Conservation (phyloP, 2,329 filamentous ascomycete genomes). For the Waltergamsia citrina region DNA sequence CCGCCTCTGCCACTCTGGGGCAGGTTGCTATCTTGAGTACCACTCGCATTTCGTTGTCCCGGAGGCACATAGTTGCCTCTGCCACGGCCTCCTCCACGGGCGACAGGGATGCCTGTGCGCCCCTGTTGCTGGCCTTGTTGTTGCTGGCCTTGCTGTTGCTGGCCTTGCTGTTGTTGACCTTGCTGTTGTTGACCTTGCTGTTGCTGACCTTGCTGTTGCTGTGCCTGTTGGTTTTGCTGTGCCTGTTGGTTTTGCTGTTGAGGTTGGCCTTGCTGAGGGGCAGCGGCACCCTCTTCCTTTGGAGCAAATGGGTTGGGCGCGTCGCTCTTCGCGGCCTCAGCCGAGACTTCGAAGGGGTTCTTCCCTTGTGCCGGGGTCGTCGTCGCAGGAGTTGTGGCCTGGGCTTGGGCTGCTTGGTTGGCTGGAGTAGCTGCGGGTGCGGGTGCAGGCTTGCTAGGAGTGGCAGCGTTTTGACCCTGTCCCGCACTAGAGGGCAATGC, state of each 20-base stretch:
- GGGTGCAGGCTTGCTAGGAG: constrained; percentile 12
- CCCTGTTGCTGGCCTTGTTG: constrained; percentile 11
- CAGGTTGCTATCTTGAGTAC: constrained; percentile 23
- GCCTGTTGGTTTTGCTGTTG: constrained; percentile 6
- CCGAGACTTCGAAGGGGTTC: constrained; percentile 21
- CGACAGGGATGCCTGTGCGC: constrained; percentile 29
- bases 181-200: constrained; percentile 4
- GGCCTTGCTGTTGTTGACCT: constrained; percentile 8
- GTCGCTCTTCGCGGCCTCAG: constrained; percentile 7
- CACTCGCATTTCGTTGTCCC: constrained; percentile 22
- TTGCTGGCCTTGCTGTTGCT: constrained; percentile 10
- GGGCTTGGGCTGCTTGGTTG: constrained; percentile 8
- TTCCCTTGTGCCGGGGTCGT: constrained; percentile 7
- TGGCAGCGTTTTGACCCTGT: constrained; percentile 26
- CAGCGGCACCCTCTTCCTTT: constrained; percentile 10
- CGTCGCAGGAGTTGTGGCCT: not conserved
- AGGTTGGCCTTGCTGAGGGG: constrained; percentile 6
- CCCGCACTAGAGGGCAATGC: too few relatives aligned
- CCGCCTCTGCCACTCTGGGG: constrained; percentile 21
- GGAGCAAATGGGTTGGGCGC: constrained; percentile 17
- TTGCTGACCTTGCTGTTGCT: constrained; percentile 7
- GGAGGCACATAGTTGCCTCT: constrained; percentile 24
- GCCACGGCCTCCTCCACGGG: constrained; percentile 29
- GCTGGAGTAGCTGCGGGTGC: constrained; percentile 9
- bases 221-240: constrained; percentile 8